Evolutionary conservation across 2,329 filamentous ascomycete genomes (phyloP), one percentile per base, ranked within the genome.

Genomic region (Cladosporium colombiae): DNA sequence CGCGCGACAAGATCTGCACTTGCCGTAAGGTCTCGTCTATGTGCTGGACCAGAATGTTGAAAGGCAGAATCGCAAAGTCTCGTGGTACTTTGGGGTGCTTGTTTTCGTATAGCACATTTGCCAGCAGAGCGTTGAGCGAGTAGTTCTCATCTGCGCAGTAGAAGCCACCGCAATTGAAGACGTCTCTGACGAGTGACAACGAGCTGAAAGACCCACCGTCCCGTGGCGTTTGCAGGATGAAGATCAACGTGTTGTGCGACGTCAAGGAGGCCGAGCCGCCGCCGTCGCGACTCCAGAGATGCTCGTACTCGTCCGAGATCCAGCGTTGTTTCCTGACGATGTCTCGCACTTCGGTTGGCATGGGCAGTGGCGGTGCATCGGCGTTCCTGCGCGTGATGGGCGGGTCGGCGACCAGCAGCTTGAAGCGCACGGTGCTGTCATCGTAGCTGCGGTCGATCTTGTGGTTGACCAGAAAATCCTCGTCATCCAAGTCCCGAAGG

Each of bases 391-490:
- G 72, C 25, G 37, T 59, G 16, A 56, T 62, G 62, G 52, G 40
- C 44, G 50, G 27, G 35, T 56, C 67, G 31, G 67, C 66, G 44
- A 59, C 62, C 72, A 76, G 68, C 52, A 76, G 66, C 63, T 76
- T 76, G 68, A 76, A 75, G 2, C 73, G 72, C 40, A 75, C 72
- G 3, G 74, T 76, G 60, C 71, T 74, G 65, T 75, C 73, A 66
- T 76, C 74, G 63, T 76, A 76, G 66, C 74, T 75, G 64, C 74
- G 69, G 65, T 76, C 74, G 50, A 76, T 76, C 71, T 75, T 76
- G 65, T 76, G 74, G 52, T 76, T 74, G 21, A 68, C 65, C 21
- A 76, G 66, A 63, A 76, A 76, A 53, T 74, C 73, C 52, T 76
- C 74, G 29, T 76, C 74, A 14, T 74, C 73, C 31, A 74, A 63